A percentile compares a stretch with the other conserved stretches of the same genome.
Conservation (phyloP, 163 green algal species). For the Coccomyxa subellipsoidea region DNA sequence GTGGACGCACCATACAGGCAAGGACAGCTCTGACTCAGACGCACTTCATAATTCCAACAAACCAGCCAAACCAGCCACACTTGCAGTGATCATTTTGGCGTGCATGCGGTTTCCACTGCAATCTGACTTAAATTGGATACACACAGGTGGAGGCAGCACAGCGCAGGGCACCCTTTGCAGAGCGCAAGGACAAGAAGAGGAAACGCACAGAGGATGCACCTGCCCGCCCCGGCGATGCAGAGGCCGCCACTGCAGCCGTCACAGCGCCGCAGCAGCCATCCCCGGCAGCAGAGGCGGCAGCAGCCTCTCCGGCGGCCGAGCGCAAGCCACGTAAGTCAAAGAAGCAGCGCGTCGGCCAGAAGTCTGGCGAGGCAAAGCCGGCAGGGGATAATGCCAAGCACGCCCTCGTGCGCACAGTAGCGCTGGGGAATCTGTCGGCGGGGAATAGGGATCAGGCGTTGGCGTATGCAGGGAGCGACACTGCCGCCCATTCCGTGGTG, state of each 20-base stretch:
- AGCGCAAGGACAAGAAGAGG: slow-evolving; percentile 65
- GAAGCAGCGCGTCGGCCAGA: not conserved
- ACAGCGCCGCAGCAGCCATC: not conserved
- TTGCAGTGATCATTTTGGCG: no score
- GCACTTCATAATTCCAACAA: no score
- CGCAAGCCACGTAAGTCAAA: not conserved
- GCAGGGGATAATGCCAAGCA: slow-evolving; percentile 46
- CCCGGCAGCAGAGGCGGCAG: not conserved
- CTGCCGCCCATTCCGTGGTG: slow-evolving; percentile 16
- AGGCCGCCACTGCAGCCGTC: not conserved
- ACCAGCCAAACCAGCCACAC: no score
- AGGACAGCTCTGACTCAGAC: not conserved
- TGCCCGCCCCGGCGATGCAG: not conserved
- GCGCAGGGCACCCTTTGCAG: slow-evolving; percentile 63
- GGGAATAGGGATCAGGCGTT: slow-evolving; percentile 29
- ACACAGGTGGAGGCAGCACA: slow-evolving; percentile 70
- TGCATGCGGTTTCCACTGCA: not conserved
- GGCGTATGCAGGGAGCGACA: slow-evolving; percentile 18
- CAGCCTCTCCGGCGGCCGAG: not conserved
- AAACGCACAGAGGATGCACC: slow-evolving; percentile 13
- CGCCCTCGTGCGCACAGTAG: slow-evolving; percentile 61
- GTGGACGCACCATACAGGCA: slow-evolving; percentile 72
- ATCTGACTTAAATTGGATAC: not conserved
- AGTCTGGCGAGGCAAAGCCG: not conserved
- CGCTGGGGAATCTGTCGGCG: slow-evolving; percentile 54